These are phyloP conservation scores for Calonectria hongkongensis DNA, from an alignment of 2,329 filamentous ascomycete species.

Conservation along the genomic window DNA sequence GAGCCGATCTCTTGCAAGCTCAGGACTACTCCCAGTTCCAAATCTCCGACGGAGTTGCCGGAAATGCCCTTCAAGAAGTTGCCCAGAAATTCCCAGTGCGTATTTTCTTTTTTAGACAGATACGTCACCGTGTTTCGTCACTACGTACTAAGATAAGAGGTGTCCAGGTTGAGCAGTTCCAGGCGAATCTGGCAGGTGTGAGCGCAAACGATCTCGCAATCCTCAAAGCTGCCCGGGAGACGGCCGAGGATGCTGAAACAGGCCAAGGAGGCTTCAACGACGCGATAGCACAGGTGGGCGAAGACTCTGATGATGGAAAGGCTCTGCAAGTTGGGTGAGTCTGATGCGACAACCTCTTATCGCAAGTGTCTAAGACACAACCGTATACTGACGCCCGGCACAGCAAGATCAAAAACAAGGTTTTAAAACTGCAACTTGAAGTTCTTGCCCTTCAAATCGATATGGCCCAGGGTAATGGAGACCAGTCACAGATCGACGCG, in stretches of 20 bases:
- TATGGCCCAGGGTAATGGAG: constrained; percentile 68
- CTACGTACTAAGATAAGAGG: constrained; percentile 30
- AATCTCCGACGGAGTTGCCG: constrained; percentile 70
- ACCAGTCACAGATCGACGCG: constrained; percentile 64
- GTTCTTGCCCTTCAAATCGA: constrained; percentile 71
- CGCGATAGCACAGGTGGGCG: constrained; percentile 66
- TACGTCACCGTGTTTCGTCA: neutral
- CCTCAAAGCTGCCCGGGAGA: constrained; percentile 68
- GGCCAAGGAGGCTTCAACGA: constrained; percentile 68
- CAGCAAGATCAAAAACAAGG: constrained; percentile 76
- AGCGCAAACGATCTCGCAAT: constrained; percentile 69
- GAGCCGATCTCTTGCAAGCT: constrained; percentile 37
- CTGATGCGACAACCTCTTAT: neutral
- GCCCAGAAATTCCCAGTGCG: constrained; percentile 72
- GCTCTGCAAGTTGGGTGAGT: constrained; percentile 68
- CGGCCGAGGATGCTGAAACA: constrained; percentile 73
- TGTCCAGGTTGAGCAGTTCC: constrained; percentile 35
- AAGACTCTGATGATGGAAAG: constrained; percentile 61
- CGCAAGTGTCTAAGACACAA: neutral
- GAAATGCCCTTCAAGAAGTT: constrained; percentile 72
- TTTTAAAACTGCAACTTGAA: constrained; percentile 74
- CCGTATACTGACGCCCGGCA: constrained; percentile 3
- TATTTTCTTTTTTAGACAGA: constrained; percentile 25
- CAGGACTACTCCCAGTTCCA: constrained; percentile 61
- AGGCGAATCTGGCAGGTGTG: constrained; percentile 65